A percentile compares a stretch with the other conserved stretches of the same genome.
These are phyloP conservation scores for Rhodotorula sp. DNA, from an alignment of 1,284 basidiomycete species.

Conservation along the genomic window DNA sequence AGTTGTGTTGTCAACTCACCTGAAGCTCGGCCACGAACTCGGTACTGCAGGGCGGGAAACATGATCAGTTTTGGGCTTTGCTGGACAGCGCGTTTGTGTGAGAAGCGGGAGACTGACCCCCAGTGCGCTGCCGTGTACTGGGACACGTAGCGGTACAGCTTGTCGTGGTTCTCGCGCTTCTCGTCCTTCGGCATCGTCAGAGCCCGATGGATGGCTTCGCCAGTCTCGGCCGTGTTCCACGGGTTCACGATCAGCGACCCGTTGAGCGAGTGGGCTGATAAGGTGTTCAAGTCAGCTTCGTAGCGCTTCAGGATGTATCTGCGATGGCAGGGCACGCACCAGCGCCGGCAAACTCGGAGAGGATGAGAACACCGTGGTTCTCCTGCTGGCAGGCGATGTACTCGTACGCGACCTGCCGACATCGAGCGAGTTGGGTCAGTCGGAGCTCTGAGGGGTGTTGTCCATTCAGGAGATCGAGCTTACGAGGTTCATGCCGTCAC, in stretches of 20 bases:
- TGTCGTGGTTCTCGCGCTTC: conserved; percentile 86
- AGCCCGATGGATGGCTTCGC: conserved; percentile 91
- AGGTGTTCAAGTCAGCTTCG: neutral
- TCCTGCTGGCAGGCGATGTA: conserved; percentile 95
- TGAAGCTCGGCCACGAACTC: conserved; percentile 28
- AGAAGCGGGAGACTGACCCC: conserved; percentile 47
- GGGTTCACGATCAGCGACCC: conserved; percentile 93
- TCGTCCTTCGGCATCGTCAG: conserved; percentile 81
- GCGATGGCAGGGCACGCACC: conserved; percentile 1
- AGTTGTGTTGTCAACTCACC: neutral
- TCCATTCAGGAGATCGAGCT: conserved; percentile 44
- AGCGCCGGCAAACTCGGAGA: conserved; percentile 97
- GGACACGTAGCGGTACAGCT: conserved; percentile 91
- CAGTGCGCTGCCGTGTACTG: conserved; percentile 91
- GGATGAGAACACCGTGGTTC: conserved; percentile 91
- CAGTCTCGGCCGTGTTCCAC: conserved; percentile 74
- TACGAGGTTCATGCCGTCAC: conserved; percentile 98
- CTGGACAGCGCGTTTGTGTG: no score
- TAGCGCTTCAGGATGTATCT: neutral
- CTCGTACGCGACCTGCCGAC: conserved; percentile 91
- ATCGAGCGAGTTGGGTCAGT: neutral
- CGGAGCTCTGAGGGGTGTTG: neutral
- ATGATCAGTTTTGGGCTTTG: neutral
- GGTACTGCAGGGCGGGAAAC: conserved; percentile 20
- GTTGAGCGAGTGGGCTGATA: conserved; percentile 79